Base-by-base conservation (phyloP, 257 asterid genomes). In the Jaltomata sinuosa region DNA sequence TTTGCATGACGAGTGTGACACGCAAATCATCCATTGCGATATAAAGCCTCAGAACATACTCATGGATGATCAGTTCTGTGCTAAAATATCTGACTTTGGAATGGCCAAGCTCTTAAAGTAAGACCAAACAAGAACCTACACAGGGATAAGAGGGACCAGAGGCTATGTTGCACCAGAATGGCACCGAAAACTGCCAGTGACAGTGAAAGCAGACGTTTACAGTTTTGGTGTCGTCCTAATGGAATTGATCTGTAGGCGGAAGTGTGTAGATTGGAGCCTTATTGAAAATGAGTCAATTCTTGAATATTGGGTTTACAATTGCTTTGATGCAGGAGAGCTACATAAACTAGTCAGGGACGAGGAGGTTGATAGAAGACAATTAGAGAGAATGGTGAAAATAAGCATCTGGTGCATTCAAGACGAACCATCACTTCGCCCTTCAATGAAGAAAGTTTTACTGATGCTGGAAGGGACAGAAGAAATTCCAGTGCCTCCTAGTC, bases 381-480 rank as follows among this genome's bases (percentile, higher is more conserved):
- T 92, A 2, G 93, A 90, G 57, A 92, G 89, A 50, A 45, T 86
- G 88, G 85, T 90, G 16, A 90, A 85, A 85, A 85, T 91, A 9
- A 90, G 91, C 32, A 83, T 92, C 18, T 91, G 96, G 94, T 91
- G 94, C 89, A 90, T 91, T 32, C 94, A 91, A 67, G 84, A 88
- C 1, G 91, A 89, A 55, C 91, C 93, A 65, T 87, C 91, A 9
- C 86, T 90, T 5, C 89, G 93, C 50, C 94, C 97, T 15, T 86
- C 92, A 0, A 91, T 93, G 94, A 90, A 91, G 55, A 90, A 87
- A 84, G 94, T 90, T 81, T 14, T 88, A n/a, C 88, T 86, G 4
- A 91, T 93, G 94, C 84, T 93, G n/a, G 97, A 91, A 69, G 97
- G 94, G 31, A n/a, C 90, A 49, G 89, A 91, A 2, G 94, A 90